These are phyloP conservation scores for Aureobasidium zeae DNA, from an alignment of 2,329 filamentous ascomycete genomes.

Conservation along the genomic window DNA sequence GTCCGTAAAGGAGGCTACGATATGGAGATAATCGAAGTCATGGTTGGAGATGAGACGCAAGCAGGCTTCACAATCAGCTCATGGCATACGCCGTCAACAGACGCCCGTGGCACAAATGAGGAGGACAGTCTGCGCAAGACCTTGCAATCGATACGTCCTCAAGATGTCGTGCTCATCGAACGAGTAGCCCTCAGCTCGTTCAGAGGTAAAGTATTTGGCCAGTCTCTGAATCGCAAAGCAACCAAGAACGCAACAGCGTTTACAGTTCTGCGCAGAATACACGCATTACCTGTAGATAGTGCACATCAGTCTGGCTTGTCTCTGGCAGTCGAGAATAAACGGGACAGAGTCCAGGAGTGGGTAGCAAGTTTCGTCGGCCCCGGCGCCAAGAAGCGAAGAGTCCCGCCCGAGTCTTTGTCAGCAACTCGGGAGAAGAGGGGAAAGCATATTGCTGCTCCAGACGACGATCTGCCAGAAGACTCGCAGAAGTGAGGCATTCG, in stretches of 20 bases:
- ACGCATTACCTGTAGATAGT: not conserved
- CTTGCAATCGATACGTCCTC: slow-evolving; percentile 47
- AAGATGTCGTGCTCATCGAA: slow-evolving; percentile 69
- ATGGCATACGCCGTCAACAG: slow-evolving; percentile 56
- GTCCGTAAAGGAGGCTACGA: slow-evolving; percentile 47
- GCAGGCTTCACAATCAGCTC: slow-evolving; percentile 75
- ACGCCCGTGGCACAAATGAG: slow-evolving; percentile 22
- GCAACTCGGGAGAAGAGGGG: not conserved
- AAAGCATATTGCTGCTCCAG: not conserved
- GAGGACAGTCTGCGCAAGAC: slow-evolving; percentile 32
- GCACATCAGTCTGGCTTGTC: not conserved
- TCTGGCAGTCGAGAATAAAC: slow-evolving; percentile 10
- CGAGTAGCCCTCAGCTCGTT: slow-evolving; percentile 74
- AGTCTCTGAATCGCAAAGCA: slow-evolving; percentile 63
- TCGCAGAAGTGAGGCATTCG: slow-evolving; percentile 13
- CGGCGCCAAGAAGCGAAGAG: slow-evolving; percentile 7
- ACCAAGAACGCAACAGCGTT: slow-evolving; percentile 59
- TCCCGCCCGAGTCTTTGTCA: not conserved
- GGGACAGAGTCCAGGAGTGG: slow-evolving; percentile 17
- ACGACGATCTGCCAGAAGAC: slow-evolving; percentile 14
- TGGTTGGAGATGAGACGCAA: slow-evolving; percentile 77
- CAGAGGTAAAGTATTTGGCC: slow-evolving; percentile 68
- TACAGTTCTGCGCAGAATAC: slow-evolving; percentile 15
- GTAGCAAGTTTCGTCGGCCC: slow-evolving; percentile 16
- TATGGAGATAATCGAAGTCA: slow-evolving; percentile 62